phyloP scores from a whole-genome alignment of 2,329 filamentous ascomycete genomes.

The Xylariaceae sp. region DNA sequence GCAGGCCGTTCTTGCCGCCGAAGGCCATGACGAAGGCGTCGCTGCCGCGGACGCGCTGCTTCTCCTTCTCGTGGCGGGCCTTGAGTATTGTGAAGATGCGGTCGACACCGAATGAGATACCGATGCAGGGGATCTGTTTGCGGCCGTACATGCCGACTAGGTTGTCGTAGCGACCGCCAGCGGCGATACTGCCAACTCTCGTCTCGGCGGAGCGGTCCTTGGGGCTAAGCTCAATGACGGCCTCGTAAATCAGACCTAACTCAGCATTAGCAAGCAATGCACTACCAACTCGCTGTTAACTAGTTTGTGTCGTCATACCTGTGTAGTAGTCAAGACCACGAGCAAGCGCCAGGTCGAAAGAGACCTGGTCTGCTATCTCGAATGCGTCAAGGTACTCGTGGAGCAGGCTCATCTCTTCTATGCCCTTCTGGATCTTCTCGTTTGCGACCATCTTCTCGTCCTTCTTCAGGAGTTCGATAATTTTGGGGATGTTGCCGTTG shows the following conservation, averaged over 20 bases:
- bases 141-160: slow-evolving; percentile 75
- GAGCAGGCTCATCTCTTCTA: slow-evolving; percentile 64
- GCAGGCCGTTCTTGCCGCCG: slow-evolving; percentile 73
- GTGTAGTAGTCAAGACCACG: slow-evolving; percentile 74
- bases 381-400: slow-evolving; percentile 66
- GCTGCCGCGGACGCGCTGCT: slow-evolving; percentile 14
- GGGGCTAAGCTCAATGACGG: slow-evolving; percentile 57
- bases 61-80: slow-evolving; percentile 51
- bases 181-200: slow-evolving; percentile 69
- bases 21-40: slow-evolving; percentile 96
- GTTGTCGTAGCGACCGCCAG: slow-evolving; percentile 71
- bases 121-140: slow-evolving; percentile 67
- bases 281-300: not conserved
- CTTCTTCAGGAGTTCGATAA: slow-evolving; percentile 54
- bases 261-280: slow-evolving; percentile 3
- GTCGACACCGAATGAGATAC: slow-evolving; percentile 74
- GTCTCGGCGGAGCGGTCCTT: slow-evolving; percentile 64
- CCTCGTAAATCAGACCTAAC: slow-evolving; percentile 58
- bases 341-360: slow-evolving; percentile 68
- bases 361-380: slow-evolving; percentile 57
- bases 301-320: slow-evolving; percentile 33
- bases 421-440: slow-evolving; percentile 58
- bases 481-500: slow-evolving; percentile 57
- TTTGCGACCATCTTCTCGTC: slow-evolving; percentile 59
- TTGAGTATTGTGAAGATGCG: slow-evolving; percentile 75